Conservation (phyloP, 805 yeast species). For the Kuraishia floccosa region DNA sequence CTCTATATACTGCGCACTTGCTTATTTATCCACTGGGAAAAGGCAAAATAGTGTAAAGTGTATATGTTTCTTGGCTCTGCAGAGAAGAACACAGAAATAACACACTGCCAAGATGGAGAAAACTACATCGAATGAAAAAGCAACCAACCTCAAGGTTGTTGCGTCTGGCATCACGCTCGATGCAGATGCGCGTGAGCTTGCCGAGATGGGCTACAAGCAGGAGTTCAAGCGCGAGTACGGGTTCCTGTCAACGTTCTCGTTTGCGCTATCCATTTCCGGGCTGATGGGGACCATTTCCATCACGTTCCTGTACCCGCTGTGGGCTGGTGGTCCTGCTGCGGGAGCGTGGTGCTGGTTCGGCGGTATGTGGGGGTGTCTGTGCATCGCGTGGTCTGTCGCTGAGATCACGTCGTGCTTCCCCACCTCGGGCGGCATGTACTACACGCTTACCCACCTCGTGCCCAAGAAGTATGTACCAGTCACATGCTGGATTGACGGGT, state of each 20-base stretch:
- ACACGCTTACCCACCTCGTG: slow-evolving; percentile 32
- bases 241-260: slow-evolving; percentile 51
- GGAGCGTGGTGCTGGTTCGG: slow-evolving; percentile 54
- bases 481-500: slow-evolving; percentile 42
- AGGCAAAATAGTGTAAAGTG: too few species aligned
- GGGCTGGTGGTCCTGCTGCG: slow-evolving; percentile 52
- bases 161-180: slow-evolving; percentile 15
- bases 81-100: too few species aligned
- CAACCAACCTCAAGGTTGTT: too few species aligned
- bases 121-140: too few species aligned
- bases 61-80: too few species aligned
- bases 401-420: slow-evolving; percentile 40
- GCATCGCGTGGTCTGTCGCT: slow-evolving; percentile 40
- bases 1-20: too few species aligned
- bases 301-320: slow-evolving; percentile 33
- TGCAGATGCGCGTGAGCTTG: slow-evolving; percentile 20
- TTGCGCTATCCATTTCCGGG: slow-evolving; percentile 56
- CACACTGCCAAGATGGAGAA: too few species aligned
- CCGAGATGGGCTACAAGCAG: slow-evolving; percentile 46
- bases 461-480: slow-evolving; percentile 38
- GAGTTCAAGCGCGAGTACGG: slow-evolving; percentile 48
- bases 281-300: slow-evolving; percentile 53
- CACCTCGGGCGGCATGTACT: slow-evolving; percentile 42
- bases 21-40: too few species aligned
- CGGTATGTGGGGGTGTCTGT: slow-evolving; percentile 40